Percentiles rank a stretch among this genome's conserved stretches.
These are phyloP conservation scores for Botryobasidium botryosum DNA, from an alignment of 768 basidiomycete genomes.

Conservation along the genomic window DNA sequence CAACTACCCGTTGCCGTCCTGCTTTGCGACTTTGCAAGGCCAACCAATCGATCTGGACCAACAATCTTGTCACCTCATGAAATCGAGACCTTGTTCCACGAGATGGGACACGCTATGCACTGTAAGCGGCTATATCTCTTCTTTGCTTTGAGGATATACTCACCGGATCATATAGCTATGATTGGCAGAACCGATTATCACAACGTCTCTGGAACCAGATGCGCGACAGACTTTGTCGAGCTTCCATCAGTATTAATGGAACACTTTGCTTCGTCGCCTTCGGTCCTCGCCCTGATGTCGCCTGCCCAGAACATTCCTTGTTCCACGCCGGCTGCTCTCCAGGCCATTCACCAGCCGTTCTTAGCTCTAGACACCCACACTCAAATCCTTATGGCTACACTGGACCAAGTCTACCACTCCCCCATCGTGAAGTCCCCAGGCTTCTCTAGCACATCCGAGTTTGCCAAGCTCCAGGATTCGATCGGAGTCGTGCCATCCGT, in stretches of 20 bases:
- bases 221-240: slow-evolving; percentile 96
- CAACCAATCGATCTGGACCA: slow-evolving; percentile 41
- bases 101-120: slow-evolving; percentile 99
- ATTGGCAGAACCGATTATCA: slow-evolving; percentile 94
- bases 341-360: slow-evolving; percentile 16
- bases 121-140: slow-evolving; percentile 40
- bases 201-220: slow-evolving; percentile 93
- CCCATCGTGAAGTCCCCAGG: slow-evolving; percentile 31
- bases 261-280: slow-evolving; percentile 76
- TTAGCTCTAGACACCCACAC: slow-evolving; percentile 77
- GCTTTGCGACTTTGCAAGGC: slow-evolving; percentile 67
- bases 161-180: slow-evolving; percentile 52
- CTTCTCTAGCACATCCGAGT: slow-evolving; percentile 59
- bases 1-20: slow-evolving; percentile 88
- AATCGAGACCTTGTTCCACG: slow-evolving; percentile 87
- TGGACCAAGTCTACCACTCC: slow-evolving; percentile 89
- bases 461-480: slow-evolving; percentile 42
- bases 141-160: slow-evolving; percentile 1
- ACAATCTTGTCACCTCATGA: slow-evolving; percentile 82
- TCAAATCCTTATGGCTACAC: slow-evolving; percentile 72
- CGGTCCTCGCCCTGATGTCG: slow-evolving; percentile 60
- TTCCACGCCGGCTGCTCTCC: slow-evolving; percentile 6
- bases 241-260: slow-evolving; percentile 98
- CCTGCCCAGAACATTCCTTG: background rate
- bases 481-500: slow-evolving; percentile 75